Percentiles rank a stretch among this genome's conserved stretches.
These are phyloP conservation scores for Oryza longistaminata DNA, from an alignment of 176 grass and related monocot genomes.

Conservation along the genomic window DNA sequence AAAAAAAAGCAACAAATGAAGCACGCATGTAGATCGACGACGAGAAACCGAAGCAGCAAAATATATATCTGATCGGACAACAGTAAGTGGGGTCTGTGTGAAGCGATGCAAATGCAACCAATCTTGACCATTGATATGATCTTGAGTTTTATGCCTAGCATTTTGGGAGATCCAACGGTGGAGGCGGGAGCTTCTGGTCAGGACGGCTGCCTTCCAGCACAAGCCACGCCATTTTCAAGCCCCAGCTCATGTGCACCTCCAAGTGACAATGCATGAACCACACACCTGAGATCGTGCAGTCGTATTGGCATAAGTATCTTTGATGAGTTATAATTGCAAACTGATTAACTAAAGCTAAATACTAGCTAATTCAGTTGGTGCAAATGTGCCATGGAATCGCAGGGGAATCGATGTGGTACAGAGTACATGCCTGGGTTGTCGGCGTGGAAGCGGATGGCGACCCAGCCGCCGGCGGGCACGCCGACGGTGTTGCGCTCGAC, in stretches of 20 bases:
- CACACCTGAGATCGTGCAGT: constrained; percentile 31
- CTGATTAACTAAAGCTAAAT: no score
- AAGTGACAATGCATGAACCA: constrained; percentile 78
- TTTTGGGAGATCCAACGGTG: constrained; percentile 54
- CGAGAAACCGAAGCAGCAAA: constrained; percentile 16
- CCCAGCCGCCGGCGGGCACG: constrained; percentile 68
- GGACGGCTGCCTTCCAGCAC: constrained; percentile 49
- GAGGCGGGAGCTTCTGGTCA: constrained; percentile 49
- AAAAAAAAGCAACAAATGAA: background rate
- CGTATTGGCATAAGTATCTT: no score
- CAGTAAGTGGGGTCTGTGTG: background rate
- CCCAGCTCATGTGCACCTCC: constrained; percentile 60
- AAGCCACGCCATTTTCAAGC: constrained; percentile 58
- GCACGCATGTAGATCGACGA: background rate
- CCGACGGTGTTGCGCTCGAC: constrained; percentile 79
- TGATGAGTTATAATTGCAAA: no score
- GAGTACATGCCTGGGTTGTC: constrained; percentile 55
- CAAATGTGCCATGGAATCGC: background rate
- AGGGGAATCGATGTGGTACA: background rate
- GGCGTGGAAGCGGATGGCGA: constrained; percentile 69
- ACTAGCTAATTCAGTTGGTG: background rate
- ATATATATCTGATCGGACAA: background rate
- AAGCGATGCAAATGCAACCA: background rate
- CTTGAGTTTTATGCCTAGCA: constrained; percentile 19
- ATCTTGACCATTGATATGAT: background rate